Conservation (phyloP, 148 eudicot genomes). For the Dysphania ambrosioides region DNA sequence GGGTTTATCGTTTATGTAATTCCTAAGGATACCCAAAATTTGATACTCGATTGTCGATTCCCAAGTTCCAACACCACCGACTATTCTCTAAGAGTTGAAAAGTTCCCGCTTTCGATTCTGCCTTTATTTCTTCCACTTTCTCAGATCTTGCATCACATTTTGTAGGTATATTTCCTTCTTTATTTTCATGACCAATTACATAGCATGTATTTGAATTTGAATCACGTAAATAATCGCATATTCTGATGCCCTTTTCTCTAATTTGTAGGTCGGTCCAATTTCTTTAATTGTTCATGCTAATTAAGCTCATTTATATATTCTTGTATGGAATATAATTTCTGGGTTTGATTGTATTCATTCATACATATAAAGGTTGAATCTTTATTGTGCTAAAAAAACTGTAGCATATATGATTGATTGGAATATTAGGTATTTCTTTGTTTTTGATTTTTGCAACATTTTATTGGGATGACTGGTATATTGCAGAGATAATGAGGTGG, state of each 20-base stretch:
- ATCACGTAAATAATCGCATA: not conserved
- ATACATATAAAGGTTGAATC: not conserved
- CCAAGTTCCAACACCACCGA: no score
- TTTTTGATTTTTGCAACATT: not conserved
- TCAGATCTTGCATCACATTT: not conserved
- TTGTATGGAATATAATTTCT: no score
- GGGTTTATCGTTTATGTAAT: no score
- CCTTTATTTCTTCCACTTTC: no score
- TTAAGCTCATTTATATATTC: not conserved
- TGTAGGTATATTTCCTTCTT: not conserved
- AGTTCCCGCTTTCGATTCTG: no score
- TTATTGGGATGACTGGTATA: slow-evolving; percentile 13
- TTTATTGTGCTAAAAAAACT: not conserved
- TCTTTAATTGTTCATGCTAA: not conserved
- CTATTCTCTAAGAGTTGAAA: no score
- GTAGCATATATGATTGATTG: not conserved
- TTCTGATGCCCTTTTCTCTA: not conserved
- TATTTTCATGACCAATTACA: not conserved
- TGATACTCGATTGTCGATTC: no score
- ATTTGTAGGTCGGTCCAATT: not conserved
- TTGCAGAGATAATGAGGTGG: slow-evolving; percentile 53
- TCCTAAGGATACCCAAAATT: no score
- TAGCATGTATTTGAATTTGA: not conserved
- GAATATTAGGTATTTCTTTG: not conserved
- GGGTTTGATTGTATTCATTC: not conserved